Percentiles rank a stretch among this genome's conserved stretches.
These are phyloP conservation scores for Auricularia sp. DNA, from an alignment of 768 basidiomycete species.

Conservation along the genomic window DNA sequence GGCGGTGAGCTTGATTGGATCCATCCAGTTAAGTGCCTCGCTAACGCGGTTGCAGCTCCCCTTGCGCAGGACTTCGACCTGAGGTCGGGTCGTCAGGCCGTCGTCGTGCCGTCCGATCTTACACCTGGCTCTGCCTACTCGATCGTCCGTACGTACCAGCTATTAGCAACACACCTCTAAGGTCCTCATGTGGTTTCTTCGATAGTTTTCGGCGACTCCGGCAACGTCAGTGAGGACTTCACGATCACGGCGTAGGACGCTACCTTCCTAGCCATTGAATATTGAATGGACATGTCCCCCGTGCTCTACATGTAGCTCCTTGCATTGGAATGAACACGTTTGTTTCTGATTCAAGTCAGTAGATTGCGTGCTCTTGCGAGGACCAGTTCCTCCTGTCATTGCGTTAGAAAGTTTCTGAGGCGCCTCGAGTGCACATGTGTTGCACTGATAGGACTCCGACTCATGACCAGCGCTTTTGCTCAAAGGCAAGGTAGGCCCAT, in stretches of 20 bases:
- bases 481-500: too few species aligned
- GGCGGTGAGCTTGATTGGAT: neutral
- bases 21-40: neutral
- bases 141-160: neutral
- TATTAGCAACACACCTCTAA: neutral
- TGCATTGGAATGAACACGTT: too few species aligned
- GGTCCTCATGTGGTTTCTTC: neutral
- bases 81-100: neutral
- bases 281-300: too few species aligned
- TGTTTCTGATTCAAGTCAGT: too few species aligned
- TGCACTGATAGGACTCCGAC: too few species aligned
- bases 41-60: neutral
- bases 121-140: neutral
- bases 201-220: neutral
- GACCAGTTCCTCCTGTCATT: too few species aligned
- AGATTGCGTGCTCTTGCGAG: too few species aligned
- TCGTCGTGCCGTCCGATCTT: neutral
- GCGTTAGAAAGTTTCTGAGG: too few species aligned
- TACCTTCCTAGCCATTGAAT: too few species aligned
- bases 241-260: neutral
- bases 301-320: too few species aligned
- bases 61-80: neutral
- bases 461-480: too few species aligned
- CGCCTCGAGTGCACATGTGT: too few species aligned
- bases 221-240: neutral